Percentiles rank a stretch among this genome's conserved stretches.
Evolutionary conservation across 352 stramenopile genomes (phyloP).

Genomic region (Globisporangium iwayamae): DNA sequence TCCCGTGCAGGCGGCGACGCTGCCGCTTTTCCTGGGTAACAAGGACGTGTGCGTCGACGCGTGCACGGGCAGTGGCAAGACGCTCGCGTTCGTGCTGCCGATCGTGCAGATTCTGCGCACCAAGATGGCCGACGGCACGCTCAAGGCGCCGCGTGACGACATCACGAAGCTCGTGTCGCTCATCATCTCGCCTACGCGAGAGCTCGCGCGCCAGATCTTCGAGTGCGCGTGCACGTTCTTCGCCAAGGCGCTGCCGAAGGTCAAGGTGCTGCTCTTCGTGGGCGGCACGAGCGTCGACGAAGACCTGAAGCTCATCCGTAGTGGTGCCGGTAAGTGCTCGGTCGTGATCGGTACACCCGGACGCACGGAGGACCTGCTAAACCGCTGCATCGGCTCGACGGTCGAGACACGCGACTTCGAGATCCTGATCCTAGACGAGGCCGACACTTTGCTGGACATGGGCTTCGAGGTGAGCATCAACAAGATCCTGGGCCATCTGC

Average conservation of each 20-base stretch:
- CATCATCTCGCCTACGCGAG: slow-evolving; percentile 86
- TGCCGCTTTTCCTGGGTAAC: slow-evolving; percentile 92
- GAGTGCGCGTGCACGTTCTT: slow-evolving; percentile 72
- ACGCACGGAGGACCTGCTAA: slow-evolving; percentile 85
- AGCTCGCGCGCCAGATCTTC: slow-evolving; percentile 86
- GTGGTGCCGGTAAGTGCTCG: slow-evolving; percentile 51
- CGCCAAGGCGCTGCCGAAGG: slow-evolving; percentile 44
- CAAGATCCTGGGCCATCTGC: slow-evolving; percentile 93
- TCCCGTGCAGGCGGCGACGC: slow-evolving; percentile 88
- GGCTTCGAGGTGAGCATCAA: slow-evolving; percentile 95
- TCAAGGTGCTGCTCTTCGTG: slow-evolving; percentile 86
- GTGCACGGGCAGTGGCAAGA: slow-evolving; percentile 95
- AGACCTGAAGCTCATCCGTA: slow-evolving; percentile 64
- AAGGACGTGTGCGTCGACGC: slow-evolving; percentile 94
- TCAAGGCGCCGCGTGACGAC: slow-evolving; percentile 48
- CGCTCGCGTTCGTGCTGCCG: slow-evolving; percentile 93
- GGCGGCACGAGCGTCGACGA: slow-evolving; percentile 89
- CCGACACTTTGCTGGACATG: slow-evolving; percentile 98
- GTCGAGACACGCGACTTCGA: slow-evolving; percentile 94
- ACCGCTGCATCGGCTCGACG: slow-evolving; percentile 63
- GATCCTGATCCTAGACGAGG: slow-evolving; percentile 98
- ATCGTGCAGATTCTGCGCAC: slow-evolving; percentile 89
- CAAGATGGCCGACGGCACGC: slow-evolving; percentile 57
- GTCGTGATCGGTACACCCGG: slow-evolving; percentile 85
- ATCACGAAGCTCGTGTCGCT: slow-evolving; percentile 78